Evolutionary conservation across 805 yeast species (phyloP).

Genomic region (Kuraishia piskuri): DNA sequence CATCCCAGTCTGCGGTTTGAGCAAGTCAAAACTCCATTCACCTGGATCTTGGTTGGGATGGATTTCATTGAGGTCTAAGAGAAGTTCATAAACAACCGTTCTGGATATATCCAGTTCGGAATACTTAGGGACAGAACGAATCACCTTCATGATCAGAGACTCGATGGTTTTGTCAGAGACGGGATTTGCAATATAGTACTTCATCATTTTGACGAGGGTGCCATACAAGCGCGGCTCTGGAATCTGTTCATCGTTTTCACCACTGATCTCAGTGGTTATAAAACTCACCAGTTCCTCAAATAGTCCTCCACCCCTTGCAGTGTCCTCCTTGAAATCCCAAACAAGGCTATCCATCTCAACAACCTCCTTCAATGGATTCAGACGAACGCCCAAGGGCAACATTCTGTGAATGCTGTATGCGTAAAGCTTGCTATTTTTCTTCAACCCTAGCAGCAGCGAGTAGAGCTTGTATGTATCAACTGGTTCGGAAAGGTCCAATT

Average conservation of each 20-base stretch:
- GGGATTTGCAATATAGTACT: slow-evolving; percentile 50
- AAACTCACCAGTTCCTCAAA: slow-evolving; percentile 18
- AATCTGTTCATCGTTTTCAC: background rate
- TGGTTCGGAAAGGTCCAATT: slow-evolving; percentile 6
- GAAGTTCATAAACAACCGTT: slow-evolving; percentile 43
- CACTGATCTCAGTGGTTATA: slow-evolving; percentile 8
- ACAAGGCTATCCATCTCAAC: slow-evolving; percentile 25
- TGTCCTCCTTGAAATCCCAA: slow-evolving; percentile 16
- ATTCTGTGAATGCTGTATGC: slow-evolving; percentile 11
- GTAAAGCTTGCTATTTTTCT: slow-evolving; percentile 34
- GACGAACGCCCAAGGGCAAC: slow-evolving; percentile 32
- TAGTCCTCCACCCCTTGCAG: slow-evolving; percentile 4
- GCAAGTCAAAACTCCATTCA: slow-evolving; percentile 37
- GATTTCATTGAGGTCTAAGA: slow-evolving; percentile 24
- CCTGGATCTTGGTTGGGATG: slow-evolving; percentile 36
- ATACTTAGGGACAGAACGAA: slow-evolving; percentile 22
- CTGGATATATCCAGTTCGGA: slow-evolving; percentile 37
- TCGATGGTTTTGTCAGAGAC: slow-evolving; percentile 36
- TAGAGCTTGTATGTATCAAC: slow-evolving; percentile 23
- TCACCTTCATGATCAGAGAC: slow-evolving; percentile 36
- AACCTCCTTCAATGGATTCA: slow-evolving; percentile 30
- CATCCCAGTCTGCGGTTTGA: slow-evolving; percentile 33
- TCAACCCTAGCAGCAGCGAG: slow-evolving; percentile 40
- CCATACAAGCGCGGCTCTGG: slow-evolving; percentile 21
- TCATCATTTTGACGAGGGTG: slow-evolving; percentile 36